These are phyloP conservation scores for Chiua virens DNA, from an alignment of 768 basidiomycete genomes.

Conservation along the genomic window DNA sequence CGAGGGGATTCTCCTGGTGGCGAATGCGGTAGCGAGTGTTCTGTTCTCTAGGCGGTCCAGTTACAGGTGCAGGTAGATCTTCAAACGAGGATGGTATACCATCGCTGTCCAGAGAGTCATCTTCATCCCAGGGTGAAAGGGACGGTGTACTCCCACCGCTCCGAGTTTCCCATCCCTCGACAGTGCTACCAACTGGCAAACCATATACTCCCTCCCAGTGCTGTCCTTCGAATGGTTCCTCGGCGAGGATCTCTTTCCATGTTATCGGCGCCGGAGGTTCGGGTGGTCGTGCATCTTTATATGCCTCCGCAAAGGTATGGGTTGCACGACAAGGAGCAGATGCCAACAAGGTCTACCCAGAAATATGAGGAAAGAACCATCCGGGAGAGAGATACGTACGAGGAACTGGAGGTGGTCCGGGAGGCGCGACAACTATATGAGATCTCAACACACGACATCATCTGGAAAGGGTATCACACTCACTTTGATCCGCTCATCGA, in stretches of 20 bases:
- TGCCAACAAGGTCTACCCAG: conserved; percentile 54
- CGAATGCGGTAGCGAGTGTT: neutral
- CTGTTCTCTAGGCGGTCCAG: neutral
- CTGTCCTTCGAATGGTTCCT: conserved; percentile 83
- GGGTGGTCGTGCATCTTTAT: conserved; percentile 40
- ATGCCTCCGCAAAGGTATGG: conserved; percentile 51
- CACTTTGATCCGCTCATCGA: conserved; percentile 69
- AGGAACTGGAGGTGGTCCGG: conserved; percentile 75
- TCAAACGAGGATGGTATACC: conserved; percentile 12
- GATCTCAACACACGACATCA: conserved; percentile 1
- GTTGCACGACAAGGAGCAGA: conserved; percentile 50
- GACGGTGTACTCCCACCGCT: conserved; percentile 65
- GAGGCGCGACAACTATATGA: conserved; percentile 53
- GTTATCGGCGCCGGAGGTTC: conserved; percentile 45
- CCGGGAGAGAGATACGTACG: conserved; percentile 39
- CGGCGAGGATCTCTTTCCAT: conserved; percentile 77
- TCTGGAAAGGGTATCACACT: neutral
- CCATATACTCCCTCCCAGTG: conserved; percentile 81
- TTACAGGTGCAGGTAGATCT: conserved; percentile 8
- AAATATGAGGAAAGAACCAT: conserved; percentile 1
- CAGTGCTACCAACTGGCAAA: conserved; percentile 46
- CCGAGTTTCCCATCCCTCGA: conserved; percentile 43
- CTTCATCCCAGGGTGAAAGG: conserved; percentile 64
- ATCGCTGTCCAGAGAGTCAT: conserved; percentile 34
- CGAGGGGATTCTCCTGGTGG: conserved; percentile 34